Evolutionary conservation across 1,139 yeast species (phyloP), one percentile per base, ranked within the genome.

Genomic region (Taphrina flavorubra): DNA sequence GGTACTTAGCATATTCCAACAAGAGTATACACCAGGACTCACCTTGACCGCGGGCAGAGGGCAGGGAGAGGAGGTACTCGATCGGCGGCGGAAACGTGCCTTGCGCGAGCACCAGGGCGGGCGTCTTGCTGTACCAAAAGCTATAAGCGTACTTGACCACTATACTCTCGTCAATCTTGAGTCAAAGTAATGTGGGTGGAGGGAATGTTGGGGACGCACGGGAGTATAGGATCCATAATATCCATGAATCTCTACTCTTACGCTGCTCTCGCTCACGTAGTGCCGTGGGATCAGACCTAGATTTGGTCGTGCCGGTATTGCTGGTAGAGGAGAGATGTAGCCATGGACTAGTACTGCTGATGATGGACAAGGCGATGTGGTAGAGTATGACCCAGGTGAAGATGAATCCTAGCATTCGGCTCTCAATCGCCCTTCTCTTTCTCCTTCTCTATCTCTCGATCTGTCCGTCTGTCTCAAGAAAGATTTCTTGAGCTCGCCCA

Each of bases 31-130:
- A n/a, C n/a, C n/a, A n/a, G n/a, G 8, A 25, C 53, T 20, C 25
- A 58, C 62, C 62, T 31, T 58, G 20, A 10, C 62, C 62, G 2
- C 62, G 11, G n/a, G 62, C 62, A 14, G 53, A 42, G 25, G 62
- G 62, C 6, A 58, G 51, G 16, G 51, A 44, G 39, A 58, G 25
- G 42, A 44, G 47, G 25, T 44, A 58, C 42, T 58, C 62, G 3
- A 58, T 44, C 31, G 51, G 53, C 1, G 25, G 16, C 13, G 62
- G 62, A 31, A 58, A 46, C 25, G 53, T 46, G 39, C 62, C 62
- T 2, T n/a, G 13, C 13, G 62, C 20, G 6, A 58, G 42, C 20
- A 42, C 25, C 25, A 58, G 11, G 16, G 42, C 46, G 8, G 62
- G 53, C 20, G 42, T 8, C 25, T 20, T 25, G 25, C 53, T 20